Conservation (phyloP, 1,139 yeast genomes). For the Oligophagozyma castellii region DNA sequence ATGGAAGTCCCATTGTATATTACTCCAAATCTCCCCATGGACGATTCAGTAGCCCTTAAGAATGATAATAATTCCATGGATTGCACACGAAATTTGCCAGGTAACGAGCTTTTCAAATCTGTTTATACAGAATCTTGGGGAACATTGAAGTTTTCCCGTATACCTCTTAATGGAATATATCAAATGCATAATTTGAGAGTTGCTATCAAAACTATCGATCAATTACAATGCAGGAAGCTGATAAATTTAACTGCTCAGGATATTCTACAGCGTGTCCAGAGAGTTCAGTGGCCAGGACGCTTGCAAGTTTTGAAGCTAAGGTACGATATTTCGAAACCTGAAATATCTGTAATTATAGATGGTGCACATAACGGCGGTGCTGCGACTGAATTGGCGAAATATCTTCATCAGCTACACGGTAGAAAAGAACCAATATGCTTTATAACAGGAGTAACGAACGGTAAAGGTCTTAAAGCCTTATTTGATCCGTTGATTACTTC, state of each 20-base stretch:
- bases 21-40: conserved; percentile 14
- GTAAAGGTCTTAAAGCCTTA: conserved; percentile 46
- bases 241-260: conserved; percentile 19
- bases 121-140: conserved; percentile 27
- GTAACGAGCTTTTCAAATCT: no score
- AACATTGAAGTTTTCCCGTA: conserved; percentile 4
- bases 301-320: conserved; percentile 31
- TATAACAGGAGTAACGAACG: conserved; percentile 62
- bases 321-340: conserved; percentile 8
- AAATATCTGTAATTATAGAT: conserved; percentile 41
- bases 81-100: not conserved
- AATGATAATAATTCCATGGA: not conserved
- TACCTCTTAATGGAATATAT: conserved; percentile 55
- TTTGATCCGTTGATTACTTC: conserved; percentile 36
- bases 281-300: conserved; percentile 50
- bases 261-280: conserved; percentile 37
- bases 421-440: conserved; percentile 38
- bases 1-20: conserved; percentile 20
- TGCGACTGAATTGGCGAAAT: conserved; percentile 49
- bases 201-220: conserved; percentile 46
- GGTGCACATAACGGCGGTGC: conserved; percentile 93
- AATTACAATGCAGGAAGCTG: conserved; percentile 14
- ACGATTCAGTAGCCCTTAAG: no score
- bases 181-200: conserved; percentile 59
- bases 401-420: conserved; percentile 23